Evolutionary conservation across 2,329 filamentous ascomycete genomes (phyloP).

Genomic region (Pseudocercospora ulei): DNA sequence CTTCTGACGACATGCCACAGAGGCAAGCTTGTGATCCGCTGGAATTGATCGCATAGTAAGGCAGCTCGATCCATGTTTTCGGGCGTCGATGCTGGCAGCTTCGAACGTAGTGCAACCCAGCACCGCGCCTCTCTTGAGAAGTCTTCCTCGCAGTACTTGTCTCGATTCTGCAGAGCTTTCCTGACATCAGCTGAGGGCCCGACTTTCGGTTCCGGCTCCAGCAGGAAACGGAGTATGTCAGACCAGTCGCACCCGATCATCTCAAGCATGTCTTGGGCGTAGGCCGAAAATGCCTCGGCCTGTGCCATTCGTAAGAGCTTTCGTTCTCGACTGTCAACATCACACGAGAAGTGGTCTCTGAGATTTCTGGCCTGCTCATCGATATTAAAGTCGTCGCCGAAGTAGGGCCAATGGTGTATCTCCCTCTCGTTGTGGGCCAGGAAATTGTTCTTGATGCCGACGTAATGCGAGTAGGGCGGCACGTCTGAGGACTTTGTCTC

Average conservation of each 20-base stretch:
- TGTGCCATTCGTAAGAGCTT: conserved; percentile 34
- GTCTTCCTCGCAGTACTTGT: conserved; percentile 30
- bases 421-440: conserved; percentile 37
- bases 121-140: conserved; percentile 29
- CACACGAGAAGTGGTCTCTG: conserved; percentile 27
- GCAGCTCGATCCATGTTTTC: conserved; percentile 31
- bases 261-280: conserved; percentile 33
- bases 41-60: conserved; percentile 35
- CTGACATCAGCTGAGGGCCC: conserved; percentile 19
- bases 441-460: conserved; percentile 37
- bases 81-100: conserved; percentile 26
- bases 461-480: conserved; percentile 38
- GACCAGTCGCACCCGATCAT: conserved; percentile 34
- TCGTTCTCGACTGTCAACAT: conserved; percentile 26
- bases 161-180: conserved; percentile 19
- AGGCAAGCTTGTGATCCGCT: conserved; percentile 33
- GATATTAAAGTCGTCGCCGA: conserved; percentile 34
- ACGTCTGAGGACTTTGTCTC: conserved; percentile 21
- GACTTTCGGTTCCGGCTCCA: conserved; percentile 29
- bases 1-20: conserved; percentile 38
- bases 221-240: conserved; percentile 36
- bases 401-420: conserved; percentile 38
- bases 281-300: conserved; percentile 33
- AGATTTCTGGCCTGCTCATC: conserved; percentile 28
- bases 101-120: conserved; percentile 31